Conservation (phyloP, 2,329 filamentous ascomycete species). For the Pseudodiploospora longispora region DNA sequence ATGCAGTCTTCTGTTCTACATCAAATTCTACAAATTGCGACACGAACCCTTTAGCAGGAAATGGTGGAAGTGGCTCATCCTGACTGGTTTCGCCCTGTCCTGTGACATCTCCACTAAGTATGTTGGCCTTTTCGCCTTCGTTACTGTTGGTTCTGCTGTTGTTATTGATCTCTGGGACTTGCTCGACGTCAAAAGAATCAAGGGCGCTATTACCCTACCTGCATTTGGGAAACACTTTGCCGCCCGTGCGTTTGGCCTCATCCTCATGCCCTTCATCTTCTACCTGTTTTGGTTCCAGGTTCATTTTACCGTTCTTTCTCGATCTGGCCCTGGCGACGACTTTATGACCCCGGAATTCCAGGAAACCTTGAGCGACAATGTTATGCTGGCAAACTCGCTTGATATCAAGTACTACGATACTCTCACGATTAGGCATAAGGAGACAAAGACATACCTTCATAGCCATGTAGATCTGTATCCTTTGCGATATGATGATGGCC, state of each 20-base stretch:
- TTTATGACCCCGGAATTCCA: slow-evolving; percentile 99
- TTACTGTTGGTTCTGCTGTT: slow-evolving; percentile 92
- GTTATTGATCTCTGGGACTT: slow-evolving; percentile 92
- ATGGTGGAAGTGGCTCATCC: slow-evolving; percentile 99
- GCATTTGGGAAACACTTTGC: slow-evolving; percentile 85
- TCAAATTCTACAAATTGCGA: slow-evolving; percentile 95
- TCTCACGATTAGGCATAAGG: slow-evolving; percentile 88
- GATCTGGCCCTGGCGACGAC: slow-evolving; percentile 90
- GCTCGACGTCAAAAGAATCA: slow-evolving; percentile 76
- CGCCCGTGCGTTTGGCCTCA: slow-evolving; percentile 77
- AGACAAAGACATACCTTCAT: slow-evolving; percentile 93
- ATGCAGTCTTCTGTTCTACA: slow-evolving; percentile 84
- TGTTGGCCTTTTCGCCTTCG: slow-evolving; percentile 91
- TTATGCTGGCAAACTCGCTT: slow-evolving; percentile 80
- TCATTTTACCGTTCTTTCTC: slow-evolving; percentile 81
- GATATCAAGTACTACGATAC: slow-evolving; percentile 84
- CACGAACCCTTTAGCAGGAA: slow-evolving; percentile 85
- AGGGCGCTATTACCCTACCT: slow-evolving; percentile 69
- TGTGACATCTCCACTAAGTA: slow-evolving; percentile 99
- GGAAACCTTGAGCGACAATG: slow-evolving; percentile 90
- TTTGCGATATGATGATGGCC: slow-evolving; percentile 91
- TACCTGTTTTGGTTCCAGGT: slow-evolving; percentile 99
- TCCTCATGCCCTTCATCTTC: slow-evolving; percentile 89
- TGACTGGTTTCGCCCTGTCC: slow-evolving; percentile 89
- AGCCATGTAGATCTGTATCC: slow-evolving; percentile 86